Evolutionary conservation across 2,329 filamentous ascomycete genomes (phyloP).

Genomic region (Colletotrichum chlorophyti): DNA sequence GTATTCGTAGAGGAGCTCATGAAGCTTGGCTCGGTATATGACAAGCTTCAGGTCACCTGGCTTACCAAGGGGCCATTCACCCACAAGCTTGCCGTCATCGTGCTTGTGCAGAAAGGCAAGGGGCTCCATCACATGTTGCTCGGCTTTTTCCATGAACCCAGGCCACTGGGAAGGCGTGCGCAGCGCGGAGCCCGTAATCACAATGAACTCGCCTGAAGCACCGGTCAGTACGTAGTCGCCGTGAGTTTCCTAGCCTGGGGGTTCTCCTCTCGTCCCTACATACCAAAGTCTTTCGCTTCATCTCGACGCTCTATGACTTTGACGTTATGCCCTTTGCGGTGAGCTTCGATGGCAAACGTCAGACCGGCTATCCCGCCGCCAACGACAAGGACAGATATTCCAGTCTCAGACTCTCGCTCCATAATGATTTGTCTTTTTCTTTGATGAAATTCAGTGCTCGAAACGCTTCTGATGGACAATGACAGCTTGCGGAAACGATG

Average conservation of each 20-base stretch:
- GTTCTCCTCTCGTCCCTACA: background rate
- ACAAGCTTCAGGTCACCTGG: background rate
- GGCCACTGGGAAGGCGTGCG: background rate
- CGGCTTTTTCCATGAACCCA: background rate
- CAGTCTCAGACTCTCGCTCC: background rate
- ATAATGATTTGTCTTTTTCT: too few species aligned
- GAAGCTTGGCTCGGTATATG: background rate
- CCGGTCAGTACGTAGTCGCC: too few species aligned
- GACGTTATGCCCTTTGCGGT: conserved; percentile 21
- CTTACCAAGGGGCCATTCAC: background rate
- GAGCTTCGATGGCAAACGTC: conserved; percentile 21
- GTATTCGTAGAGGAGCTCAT: conserved; percentile 2
- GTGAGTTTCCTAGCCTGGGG: too few species aligned
- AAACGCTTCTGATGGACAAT: too few species aligned
- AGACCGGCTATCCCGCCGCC: conserved; percentile 16
- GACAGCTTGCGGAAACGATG: too few species aligned
- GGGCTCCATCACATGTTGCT: background rate
- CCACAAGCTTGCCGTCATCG: too few species aligned
- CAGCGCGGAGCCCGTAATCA: background rate
- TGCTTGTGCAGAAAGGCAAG: background rate
- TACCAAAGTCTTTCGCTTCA: background rate
- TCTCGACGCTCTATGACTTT: conserved; percentile 8
- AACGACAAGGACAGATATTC: background rate
- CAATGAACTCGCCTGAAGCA: background rate
- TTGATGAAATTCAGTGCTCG: too few species aligned